phyloP scores from a whole-genome alignment of 1,284 basidiomycete genomes.

The Ustilago bromivora region DNA sequence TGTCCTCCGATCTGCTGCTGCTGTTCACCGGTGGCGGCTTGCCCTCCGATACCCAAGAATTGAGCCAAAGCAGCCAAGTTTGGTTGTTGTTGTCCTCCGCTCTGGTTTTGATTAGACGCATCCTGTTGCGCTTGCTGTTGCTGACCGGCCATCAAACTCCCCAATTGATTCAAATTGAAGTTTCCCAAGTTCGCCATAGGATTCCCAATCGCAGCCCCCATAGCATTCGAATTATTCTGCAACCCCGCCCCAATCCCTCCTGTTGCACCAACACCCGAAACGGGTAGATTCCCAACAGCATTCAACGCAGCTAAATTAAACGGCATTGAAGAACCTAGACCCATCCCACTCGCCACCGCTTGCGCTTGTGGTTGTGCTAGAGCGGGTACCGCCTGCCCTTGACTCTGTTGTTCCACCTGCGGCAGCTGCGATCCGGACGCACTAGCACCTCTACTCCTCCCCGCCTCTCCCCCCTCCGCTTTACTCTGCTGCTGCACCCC shows the following conservation, averaged over 20 bases:
- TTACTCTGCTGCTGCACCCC: slow-evolving; percentile 14
- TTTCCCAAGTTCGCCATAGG: slow-evolving; percentile 18
- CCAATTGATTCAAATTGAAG: slow-evolving; percentile 20
- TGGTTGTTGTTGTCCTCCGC: slow-evolving; percentile 18
- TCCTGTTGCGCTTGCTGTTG: slow-evolving; percentile 20
- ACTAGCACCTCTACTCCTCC: slow-evolving; percentile 13
- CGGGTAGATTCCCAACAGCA: slow-evolving; percentile 35
- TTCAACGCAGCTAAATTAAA: slow-evolving; percentile 41
- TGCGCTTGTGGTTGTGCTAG: background rate
- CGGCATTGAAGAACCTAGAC: slow-evolving; percentile 46
- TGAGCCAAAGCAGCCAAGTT: slow-evolving; percentile 33
- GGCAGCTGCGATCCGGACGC: slow-evolving; percentile 7
- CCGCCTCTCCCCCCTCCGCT: background rate
- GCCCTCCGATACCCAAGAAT: slow-evolving; percentile 29
- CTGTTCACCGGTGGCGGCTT: background rate
- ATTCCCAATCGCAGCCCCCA: background rate
- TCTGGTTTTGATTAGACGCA: background rate
- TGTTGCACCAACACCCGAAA: slow-evolving; percentile 18
- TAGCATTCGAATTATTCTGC: background rate
- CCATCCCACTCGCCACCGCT: slow-evolving; percentile 26
- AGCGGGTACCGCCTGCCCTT: background rate
- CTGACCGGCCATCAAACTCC: slow-evolving; percentile 1
- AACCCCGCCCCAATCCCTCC: slow-evolving; percentile 7
- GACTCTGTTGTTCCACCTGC: background rate
- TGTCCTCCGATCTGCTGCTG: background rate